A percentile compares a stretch with the other conserved stretches of the same genome.
These are phyloP conservation scores for Coelomomyces lativittatus DNA, from an alignment of 371 early-diverging fungal species.

Conservation along the genomic window DNA sequence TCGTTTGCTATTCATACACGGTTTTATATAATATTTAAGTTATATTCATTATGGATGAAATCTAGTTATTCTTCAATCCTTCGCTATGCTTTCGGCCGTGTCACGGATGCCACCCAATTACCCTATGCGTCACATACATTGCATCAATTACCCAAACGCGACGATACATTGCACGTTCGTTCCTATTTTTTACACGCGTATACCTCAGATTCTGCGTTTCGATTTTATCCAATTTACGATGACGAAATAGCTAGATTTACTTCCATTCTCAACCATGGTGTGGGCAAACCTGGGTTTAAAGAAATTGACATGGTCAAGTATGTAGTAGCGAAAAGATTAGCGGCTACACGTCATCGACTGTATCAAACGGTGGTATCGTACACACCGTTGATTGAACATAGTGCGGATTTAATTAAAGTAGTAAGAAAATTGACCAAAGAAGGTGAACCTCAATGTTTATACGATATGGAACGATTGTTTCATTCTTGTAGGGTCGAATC, in stretches of 20 bases:
- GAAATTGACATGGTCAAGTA: conserved; percentile 7
- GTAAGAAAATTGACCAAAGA: conserved; percentile 9
- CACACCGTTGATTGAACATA: conserved; percentile 11
- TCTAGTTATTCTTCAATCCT: neutral
- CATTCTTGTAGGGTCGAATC: conserved; percentile 12
- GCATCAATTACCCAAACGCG: neutral
- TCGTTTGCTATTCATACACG: neutral
- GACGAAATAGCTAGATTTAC: conserved; percentile 6
- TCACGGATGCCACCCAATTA: neutral
- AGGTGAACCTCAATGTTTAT: conserved; percentile 6
- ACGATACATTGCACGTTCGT: neutral
- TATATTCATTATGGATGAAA: neutral
- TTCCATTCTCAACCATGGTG: conserved; percentile 2
- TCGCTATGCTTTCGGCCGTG: conserved; percentile 2
- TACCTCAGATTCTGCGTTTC: conserved; percentile 6
- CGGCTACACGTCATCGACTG: neutral
- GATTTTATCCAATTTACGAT: conserved; percentile 10
- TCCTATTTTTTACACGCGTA: neutral
- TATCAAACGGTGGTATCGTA: no score
- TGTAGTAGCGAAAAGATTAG: neutral
- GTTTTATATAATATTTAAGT: neutral
- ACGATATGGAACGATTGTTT: conserved; percentile 15
- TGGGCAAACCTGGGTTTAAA: conserved; percentile 7
- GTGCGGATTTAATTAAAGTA: conserved; percentile 5
- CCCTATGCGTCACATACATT: neutral